Evolutionary conservation across 257 asterid genomes (phyloP).

Genomic region (Solanum ahanhuiri): DNA sequence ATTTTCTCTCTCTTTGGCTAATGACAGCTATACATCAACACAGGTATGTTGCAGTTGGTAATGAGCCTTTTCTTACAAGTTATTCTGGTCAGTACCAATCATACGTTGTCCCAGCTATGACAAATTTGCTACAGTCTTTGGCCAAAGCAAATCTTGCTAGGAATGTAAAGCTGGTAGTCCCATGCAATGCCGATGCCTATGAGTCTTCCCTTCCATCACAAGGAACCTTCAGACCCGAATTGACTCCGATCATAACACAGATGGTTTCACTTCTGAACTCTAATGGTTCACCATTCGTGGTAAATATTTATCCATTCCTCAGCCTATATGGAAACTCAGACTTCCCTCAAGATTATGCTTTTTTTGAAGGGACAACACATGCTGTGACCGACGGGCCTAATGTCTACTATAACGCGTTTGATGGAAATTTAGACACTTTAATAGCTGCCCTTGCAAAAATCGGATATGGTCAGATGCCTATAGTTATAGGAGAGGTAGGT

Average conservation of each 20-base stretch:
- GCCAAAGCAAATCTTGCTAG: constrained; percentile 64
- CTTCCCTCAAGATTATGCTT: constrained; percentile 93
- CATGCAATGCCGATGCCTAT: constrained; percentile 97
- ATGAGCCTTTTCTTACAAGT: constrained; percentile 81
- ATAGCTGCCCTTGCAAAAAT: constrained; percentile 66
- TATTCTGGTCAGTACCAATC: constrained; percentile 75
- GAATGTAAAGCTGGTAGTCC: constrained; percentile 69
- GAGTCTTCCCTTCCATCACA: constrained; percentile 80
- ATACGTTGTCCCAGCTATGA: constrained; percentile 60
- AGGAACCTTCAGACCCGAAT: constrained; percentile 82
- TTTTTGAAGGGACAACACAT: constrained; percentile 79
- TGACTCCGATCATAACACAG: constrained; percentile 63
- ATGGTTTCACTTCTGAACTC: constrained; percentile 72
- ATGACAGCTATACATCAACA: constrained; percentile 13
- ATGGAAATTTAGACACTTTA: constrained; percentile 85
- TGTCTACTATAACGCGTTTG: constrained; percentile 69
- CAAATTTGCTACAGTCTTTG: constrained; percentile 65
- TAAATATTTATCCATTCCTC: constrained; percentile 81
- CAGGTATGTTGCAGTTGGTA: constrained; percentile 91
- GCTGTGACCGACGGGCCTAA: constrained; percentile 75
- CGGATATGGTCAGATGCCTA: constrained; percentile 78
- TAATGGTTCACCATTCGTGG: constrained; percentile 74
- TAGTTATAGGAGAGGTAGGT: constrained; percentile 82
- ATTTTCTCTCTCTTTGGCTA: neutral
- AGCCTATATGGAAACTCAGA: constrained; percentile 80